Percentiles rank a stretch among this genome's conserved stretches.
Conservation (phyloP, 441 rosid genomes). For the Syzygium syzygioides region DNA sequence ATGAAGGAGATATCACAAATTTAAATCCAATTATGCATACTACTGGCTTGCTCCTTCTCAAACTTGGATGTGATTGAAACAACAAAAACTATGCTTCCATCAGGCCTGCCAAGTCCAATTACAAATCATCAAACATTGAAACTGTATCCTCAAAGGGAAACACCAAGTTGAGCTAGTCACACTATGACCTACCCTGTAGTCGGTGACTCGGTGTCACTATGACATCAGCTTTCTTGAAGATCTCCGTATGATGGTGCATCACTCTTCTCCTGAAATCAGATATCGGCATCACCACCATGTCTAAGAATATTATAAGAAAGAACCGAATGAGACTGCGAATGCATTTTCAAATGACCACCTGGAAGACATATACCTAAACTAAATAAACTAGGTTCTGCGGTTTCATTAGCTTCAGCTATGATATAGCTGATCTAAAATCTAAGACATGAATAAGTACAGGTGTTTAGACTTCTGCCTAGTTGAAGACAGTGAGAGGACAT, state of each 20-base stretch:
- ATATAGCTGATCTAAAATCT: not conserved
- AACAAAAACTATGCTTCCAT: not conserved
- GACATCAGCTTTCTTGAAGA: slow-evolving; percentile 76
- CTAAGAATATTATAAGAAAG: not conserved
- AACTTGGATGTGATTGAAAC: not conserved
- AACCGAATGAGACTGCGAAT: not conserved
- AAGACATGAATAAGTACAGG: not conserved
- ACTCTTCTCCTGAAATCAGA: slow-evolving; percentile 61
- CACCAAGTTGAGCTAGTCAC: not conserved
- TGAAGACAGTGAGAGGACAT: not conserved
- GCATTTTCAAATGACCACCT: not conserved
- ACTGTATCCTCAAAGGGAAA: not conserved
- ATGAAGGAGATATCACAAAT: not conserved
- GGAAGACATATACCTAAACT: not conserved
- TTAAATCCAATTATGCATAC: not conserved
- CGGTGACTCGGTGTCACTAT: slow-evolving; percentile 85
- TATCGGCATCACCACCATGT: not conserved
- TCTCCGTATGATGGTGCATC: slow-evolving; percentile 78
- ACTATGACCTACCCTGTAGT: slow-evolving; percentile 55
- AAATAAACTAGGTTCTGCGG: not conserved
- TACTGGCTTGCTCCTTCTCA: not conserved
- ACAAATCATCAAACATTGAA: not conserved
- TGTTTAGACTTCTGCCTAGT: not conserved
- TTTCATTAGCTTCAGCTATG: not conserved
- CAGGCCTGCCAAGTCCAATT: not conserved